Conservation (phyloP, 257 asterid species). For the Striga asiatica region DNA sequence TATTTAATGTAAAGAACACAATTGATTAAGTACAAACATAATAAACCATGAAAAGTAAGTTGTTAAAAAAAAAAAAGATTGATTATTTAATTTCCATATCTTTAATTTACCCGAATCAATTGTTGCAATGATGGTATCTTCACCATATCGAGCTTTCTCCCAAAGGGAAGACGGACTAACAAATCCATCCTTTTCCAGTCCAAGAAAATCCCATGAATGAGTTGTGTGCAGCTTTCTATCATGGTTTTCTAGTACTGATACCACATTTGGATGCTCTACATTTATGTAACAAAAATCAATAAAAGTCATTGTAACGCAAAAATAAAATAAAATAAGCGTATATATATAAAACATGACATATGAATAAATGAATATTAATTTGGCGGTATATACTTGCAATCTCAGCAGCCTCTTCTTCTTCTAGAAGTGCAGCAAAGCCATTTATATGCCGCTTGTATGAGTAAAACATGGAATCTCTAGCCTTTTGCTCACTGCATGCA, state of each 20-base stretch:
- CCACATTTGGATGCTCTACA: conserved; percentile 52
- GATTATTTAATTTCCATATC: background rate
- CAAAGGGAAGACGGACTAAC: conserved; percentile 34
- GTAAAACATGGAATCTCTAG: conserved; percentile 52
- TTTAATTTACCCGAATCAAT: conserved; percentile 62
- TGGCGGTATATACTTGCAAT: conserved; percentile 30
- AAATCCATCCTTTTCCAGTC: conserved; percentile 31
- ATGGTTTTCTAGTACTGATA: conserved; percentile 42
- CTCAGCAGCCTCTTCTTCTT: conserved; percentile 50
- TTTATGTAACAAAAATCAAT: background rate
- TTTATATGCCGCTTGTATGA: conserved; percentile 52
- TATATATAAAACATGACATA: too few species aligned
- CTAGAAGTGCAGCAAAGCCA: conserved; percentile 71
- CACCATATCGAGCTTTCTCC: conserved; percentile 49
- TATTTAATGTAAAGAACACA: background rate
- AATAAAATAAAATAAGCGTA: background rate
- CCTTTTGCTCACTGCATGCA: conserved; percentile 46
- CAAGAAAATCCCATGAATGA: conserved; percentile 66
- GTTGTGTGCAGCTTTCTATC: conserved; percentile 56
- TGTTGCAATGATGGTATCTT: conserved; percentile 51
- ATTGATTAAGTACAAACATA: background rate
- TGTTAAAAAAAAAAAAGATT: background rate
- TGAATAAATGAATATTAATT: too few species aligned
- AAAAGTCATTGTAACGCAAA: background rate
- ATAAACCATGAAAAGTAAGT: too few species aligned